A percentile compares a stretch with the other conserved stretches of the same genome.
Conservation (phyloP, 2,329 filamentous ascomycete species). For the Cercospora berteroae region DNA sequence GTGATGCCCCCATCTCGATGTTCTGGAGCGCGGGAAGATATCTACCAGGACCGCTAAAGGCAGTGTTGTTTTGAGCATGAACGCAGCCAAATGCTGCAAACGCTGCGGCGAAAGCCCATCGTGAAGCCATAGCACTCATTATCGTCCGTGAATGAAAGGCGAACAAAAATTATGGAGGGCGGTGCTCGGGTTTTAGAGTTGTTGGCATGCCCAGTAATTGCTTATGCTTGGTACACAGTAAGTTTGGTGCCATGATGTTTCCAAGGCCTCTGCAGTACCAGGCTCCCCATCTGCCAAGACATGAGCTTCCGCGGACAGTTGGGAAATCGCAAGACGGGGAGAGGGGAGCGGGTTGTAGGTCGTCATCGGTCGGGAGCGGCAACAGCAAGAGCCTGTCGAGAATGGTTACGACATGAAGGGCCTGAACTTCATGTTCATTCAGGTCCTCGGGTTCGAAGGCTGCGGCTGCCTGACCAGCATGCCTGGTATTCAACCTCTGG, state of each 20-base stretch:
- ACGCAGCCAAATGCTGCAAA: constrained; percentile 5
- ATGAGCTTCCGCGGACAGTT: neutral
- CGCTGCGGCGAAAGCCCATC: neutral
- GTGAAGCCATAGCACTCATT: constrained; percentile 1
- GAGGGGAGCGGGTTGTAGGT: neutral
- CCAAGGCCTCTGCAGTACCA: constrained; percentile 7
- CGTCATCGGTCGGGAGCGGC: neutral
- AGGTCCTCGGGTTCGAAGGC: neutral
- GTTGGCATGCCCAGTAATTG: constrained; percentile 8
- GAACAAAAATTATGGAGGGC: neutral
- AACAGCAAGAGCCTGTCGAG: neutral
- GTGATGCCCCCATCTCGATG: neutral
- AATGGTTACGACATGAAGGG: neutral
- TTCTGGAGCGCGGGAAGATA: neutral
- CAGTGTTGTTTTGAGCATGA: constrained; percentile 14
- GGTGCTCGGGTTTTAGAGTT: neutral
- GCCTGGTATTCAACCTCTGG: neutral
- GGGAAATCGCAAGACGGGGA: neutral
- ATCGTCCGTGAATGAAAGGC: neutral
- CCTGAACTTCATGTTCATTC: neutral
- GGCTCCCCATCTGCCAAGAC: neutral
- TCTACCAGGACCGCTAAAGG: constrained; percentile 13
- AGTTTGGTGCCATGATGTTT: constrained; percentile 11
- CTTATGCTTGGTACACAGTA: constrained; percentile 7
- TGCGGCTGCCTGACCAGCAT: neutral